phyloP scores from a whole-genome alignment of 2,329 filamentous ascomycete genomes.

The Epichloe baconii region DNA sequence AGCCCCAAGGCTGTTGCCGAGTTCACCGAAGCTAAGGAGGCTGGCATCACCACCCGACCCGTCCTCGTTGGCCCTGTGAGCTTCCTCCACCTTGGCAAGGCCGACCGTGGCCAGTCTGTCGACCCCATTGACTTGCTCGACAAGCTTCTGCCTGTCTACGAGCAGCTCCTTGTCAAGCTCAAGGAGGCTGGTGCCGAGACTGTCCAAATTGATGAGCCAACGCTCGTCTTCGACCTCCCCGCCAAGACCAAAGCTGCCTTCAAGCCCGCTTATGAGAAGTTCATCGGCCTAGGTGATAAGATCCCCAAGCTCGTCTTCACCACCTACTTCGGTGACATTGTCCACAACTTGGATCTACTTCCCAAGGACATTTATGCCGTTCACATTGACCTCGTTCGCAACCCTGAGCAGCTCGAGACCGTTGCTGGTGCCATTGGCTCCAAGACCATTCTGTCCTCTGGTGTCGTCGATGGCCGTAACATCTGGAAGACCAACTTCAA shows the following conservation, averaged over 20 bases:
- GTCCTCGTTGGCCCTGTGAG: conserved; percentile 93
- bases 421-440: conserved; percentile 72
- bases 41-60: conserved; percentile 82
- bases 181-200: conserved; percentile 93
- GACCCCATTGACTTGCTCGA: conserved; percentile 88
- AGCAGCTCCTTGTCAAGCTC: conserved; percentile 81
- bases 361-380: conserved; percentile 70
- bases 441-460: conserved; percentile 82
- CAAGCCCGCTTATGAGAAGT: conserved; percentile 93
- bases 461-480: conserved; percentile 97
- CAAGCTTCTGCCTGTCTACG: conserved; percentile 89
- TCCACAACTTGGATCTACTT: conserved; percentile 94
- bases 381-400: conserved; percentile 92
- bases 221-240: conserved; percentile 88
- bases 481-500: conserved; percentile 99
- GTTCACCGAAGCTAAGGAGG: conserved; percentile 96
- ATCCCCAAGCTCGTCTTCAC: conserved; percentile 82
- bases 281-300: conserved; percentile 61
- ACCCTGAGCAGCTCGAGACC: conserved; percentile 90
- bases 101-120: conserved; percentile 86
- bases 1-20: conserved; percentile 89
- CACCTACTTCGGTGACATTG: conserved; percentile 98
- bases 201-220: conserved; percentile 96
- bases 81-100: conserved; percentile 95
- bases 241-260: conserved; percentile 89